Base-by-base conservation (phyloP, 192 early-diverging fungal genomes). In the Dispira simplex region DNA sequence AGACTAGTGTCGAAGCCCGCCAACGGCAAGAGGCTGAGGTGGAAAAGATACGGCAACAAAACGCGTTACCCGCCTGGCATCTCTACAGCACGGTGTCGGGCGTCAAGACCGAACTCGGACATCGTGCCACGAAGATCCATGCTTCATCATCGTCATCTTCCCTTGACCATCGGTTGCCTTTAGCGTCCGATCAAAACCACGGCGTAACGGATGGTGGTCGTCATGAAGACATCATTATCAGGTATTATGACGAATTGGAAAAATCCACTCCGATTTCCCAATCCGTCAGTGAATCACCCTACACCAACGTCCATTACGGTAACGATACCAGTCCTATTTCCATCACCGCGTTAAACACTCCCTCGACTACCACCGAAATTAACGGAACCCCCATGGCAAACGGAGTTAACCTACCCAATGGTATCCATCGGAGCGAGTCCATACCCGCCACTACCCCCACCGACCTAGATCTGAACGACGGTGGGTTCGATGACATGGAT, bases 61-160 rank as follows among this genome's bases (percentile, higher is more conserved):
- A 90, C 63, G 85, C 83, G 21, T 72, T 90, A 45, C 88, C 88
- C 18, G 79, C 81, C 27, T 90, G 88, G 88, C 88, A 90, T 67
- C 79, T 81, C 28, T 84, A 83, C 10, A 51, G 48, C 23, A 51
- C 48, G 18, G 48, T 51, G 48, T 51, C 48, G 48, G 48, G 48
- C 2, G 48, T 51, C 23, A 16, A 21, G 5, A 51, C 48, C 48
- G 48, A 51, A 54, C 9, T 10, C 20, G 8, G 11, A n/a, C n/a
- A 10, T 54, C 52, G 10, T 23, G 20, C 52, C 52, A n/a, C 52
- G n/a, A 54, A 54, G 20, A 10, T 18, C 46, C 46, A 13, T 47
- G 26, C 10, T 54, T 54, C 26, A 11, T 54, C 9, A 23, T 10
- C 52, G 8, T 23, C 9, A 9, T n/a, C 8, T 18, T 20, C 9